These are phyloP conservation scores for Didymella glomerata DNA, from an alignment of 2,329 filamentous ascomycete genomes.

Conservation along the genomic window DNA sequence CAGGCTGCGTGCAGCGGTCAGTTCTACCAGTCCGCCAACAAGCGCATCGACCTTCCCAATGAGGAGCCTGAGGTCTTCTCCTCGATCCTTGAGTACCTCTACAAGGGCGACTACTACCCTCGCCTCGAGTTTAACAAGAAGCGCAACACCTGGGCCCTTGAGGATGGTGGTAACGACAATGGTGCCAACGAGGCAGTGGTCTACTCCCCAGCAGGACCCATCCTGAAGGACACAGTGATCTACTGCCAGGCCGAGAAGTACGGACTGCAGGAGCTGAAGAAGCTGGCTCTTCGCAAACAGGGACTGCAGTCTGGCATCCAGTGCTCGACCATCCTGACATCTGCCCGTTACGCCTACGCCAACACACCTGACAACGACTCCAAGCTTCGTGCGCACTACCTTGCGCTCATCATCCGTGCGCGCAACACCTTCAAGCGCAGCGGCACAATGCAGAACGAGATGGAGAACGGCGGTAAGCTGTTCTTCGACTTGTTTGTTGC, in stretches of 20 bases:
- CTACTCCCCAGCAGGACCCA: conserved; percentile 68
- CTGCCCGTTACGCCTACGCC: conserved; percentile 87
- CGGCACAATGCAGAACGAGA: conserved; percentile 94
- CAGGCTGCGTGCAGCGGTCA: conserved; percentile 68
- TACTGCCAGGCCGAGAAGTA: conserved; percentile 90
- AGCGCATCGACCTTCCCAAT: conserved; percentile 80
- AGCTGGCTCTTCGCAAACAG: conserved; percentile 85
- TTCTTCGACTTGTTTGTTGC: conserved; percentile 96
- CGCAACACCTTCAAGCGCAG: conserved; percentile 90
- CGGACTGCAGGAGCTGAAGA: conserved; percentile 82
- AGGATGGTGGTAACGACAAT: conserved; percentile 61
- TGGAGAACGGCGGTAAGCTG: conserved; percentile 84
- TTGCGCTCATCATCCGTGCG: conserved; percentile 89
- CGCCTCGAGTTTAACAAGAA: conserved; percentile 83
- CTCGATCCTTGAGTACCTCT: conserved; percentile 87
- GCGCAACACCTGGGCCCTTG: conserved; percentile 82
- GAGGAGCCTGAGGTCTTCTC: conserved; percentile 93
- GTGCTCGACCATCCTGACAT: conserved; percentile 83
- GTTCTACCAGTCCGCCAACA: conserved; percentile 68
- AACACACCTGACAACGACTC: conserved; percentile 90
- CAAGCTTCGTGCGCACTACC: conserved; percentile 89
- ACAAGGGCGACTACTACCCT: conserved; percentile 93
- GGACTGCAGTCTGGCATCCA: conserved; percentile 85
- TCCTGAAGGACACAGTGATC: conserved; percentile 88
- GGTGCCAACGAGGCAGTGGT: conserved; percentile 59